A percentile compares a stretch with the other conserved stretches of the same genome.
phyloP scores from a whole-genome alignment of 1,284 basidiomycete genomes.

The Malassezia vespertilionis region DNA sequence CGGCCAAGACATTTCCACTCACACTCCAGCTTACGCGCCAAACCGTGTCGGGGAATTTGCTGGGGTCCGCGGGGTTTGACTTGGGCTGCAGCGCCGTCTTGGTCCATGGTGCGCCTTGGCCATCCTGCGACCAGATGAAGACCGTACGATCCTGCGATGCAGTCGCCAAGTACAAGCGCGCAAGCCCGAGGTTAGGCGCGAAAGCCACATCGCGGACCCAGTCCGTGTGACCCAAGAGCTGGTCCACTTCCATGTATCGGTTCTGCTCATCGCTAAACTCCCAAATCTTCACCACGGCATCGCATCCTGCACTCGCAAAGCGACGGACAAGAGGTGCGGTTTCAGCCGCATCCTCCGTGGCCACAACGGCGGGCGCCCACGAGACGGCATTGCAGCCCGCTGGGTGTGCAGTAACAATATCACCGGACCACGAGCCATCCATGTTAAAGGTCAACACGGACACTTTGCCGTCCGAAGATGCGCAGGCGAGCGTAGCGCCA shows the following conservation, averaged over 20 bases:
- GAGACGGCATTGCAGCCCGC: constrained; percentile 95
- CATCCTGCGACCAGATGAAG: constrained; percentile 83
- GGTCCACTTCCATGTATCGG: constrained; percentile 36
- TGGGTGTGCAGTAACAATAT: constrained; percentile 88
- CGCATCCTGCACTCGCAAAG: constrained; percentile 89
- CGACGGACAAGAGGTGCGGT: constrained; percentile 47
- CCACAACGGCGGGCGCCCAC: constrained; percentile 76
- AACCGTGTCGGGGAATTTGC: constrained; percentile 52
- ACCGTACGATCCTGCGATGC: constrained; percentile 82
- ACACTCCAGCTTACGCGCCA: constrained; percentile 97
- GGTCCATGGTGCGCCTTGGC: constrained; percentile 66
- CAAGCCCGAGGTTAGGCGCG: constrained; percentile 90
- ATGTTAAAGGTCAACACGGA: constrained; percentile 96
- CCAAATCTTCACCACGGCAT: constrained; percentile 93
- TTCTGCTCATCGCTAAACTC: constrained; percentile 53
- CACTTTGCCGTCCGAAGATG: constrained; percentile 94
- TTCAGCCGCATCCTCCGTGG: constrained; percentile 21
- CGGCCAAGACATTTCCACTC: constrained; percentile 88
- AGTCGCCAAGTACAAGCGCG: constrained; percentile 85
- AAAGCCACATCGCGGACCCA: constrained; percentile 98
- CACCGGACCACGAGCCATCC: constrained; percentile 89
- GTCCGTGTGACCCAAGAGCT: constrained; percentile 60
- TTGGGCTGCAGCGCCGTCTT: constrained; percentile 72
- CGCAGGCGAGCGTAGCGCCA: constrained; percentile 89
- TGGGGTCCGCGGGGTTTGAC: constrained; percentile 13